A percentile compares a stretch with the other conserved stretches of the same genome.
Evolutionary conservation across 176 grass and related monocot genomes (phyloP).

Genomic region (Ananas comosus): DNA sequence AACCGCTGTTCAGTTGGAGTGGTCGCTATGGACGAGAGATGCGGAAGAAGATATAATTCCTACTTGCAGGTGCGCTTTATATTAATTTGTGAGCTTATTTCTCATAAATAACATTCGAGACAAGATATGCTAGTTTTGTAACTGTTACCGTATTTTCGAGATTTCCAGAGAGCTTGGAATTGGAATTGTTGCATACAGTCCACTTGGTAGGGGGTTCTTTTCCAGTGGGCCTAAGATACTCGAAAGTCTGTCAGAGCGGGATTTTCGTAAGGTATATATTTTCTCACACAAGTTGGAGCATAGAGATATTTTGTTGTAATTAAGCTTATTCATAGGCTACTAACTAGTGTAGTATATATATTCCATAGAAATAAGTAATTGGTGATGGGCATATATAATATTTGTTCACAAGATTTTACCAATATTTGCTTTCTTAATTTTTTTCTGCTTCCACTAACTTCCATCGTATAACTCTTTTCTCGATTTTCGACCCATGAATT

Average conservation of each 20-base stretch:
- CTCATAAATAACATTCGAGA: neutral
- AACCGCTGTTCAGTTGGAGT: constrained; percentile 51
- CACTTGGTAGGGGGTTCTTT: constrained; percentile 48
- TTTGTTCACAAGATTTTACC: too few species aligned
- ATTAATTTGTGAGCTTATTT: neutral
- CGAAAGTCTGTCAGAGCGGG: constrained; percentile 21
- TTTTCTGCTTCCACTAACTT: too few species aligned
- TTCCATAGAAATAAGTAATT: too few species aligned
- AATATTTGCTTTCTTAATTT: too few species aligned
- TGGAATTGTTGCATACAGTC: constrained; percentile 66
- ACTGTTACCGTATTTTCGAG: neutral
- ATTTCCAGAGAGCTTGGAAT: constrained; percentile 57
- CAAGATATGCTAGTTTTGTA: neutral
- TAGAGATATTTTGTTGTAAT: too few species aligned
- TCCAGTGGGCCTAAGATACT: constrained; percentile 35
- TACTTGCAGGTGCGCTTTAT: constrained; percentile 46
- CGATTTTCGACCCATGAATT: too few species aligned
- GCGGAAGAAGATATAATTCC: constrained; percentile 52
- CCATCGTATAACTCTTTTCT: too few species aligned
- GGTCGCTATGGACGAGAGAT: constrained; percentile 67
- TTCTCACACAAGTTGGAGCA: neutral
- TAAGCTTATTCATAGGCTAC: too few species aligned
- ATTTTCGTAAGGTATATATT: constrained; percentile 38
- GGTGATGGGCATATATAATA: too few species aligned
- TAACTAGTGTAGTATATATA: too few species aligned